Evolutionary conservation across 345 rosid genomes (phyloP).

Genomic region (thale cress (Arabidopsis thaliana)): TAIR10.1 NC_003071.7:8178501-8179000

Average conservation of each 20-base stretch:
- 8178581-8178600: conserved; percentile 91
- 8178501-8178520: conserved; percentile 46
- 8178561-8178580: conserved; percentile 73
- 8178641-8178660: conserved; percentile 61
- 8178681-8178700: conserved; percentile 85
- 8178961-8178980: neutral
- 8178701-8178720: conserved; percentile 64
- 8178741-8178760: conserved; percentile 52
- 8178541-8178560: conserved; percentile 74
- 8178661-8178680: conserved; percentile 64
- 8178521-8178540: conserved; percentile 67
- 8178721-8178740: conserved; percentile 36
- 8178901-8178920: neutral
- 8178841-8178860: neutral
- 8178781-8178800: conserved; percentile 49
- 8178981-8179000: neutral
- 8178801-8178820: neutral
- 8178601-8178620: conserved; percentile 70
- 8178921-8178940: neutral
- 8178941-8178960: neutral
- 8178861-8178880: neutral
- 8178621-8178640: conserved; percentile 75
- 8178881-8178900: too few species aligned
- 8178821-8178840: neutral
- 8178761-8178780: conserved; percentile 70